phyloP scores from a whole-genome alignment of 2,329 filamentous ascomycete genomes.

The Alternaria novae-zelandiae region DNA sequence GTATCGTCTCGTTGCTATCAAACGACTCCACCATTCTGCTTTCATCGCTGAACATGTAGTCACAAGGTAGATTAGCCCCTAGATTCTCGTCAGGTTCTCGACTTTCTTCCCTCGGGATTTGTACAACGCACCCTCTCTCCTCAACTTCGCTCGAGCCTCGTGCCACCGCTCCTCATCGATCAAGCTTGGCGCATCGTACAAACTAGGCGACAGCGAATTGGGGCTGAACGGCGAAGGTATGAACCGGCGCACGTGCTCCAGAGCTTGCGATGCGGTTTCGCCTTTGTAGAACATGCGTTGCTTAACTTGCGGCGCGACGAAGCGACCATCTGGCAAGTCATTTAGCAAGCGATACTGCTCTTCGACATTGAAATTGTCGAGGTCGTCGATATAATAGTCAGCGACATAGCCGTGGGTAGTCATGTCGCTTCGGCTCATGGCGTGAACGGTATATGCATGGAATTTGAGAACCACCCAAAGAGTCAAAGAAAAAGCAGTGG shows the following conservation, averaged over 20 bases:
- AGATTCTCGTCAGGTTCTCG: background rate
- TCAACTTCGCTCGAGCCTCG: background rate
- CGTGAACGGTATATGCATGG: background rate
- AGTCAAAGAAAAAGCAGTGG: background rate
- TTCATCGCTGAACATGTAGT: background rate
- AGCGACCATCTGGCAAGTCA: background rate
- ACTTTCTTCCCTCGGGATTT: fast-evolving
- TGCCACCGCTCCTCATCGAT: conserved; percentile 17
- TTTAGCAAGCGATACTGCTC: background rate
- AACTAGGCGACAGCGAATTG: background rate
- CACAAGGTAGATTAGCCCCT: background rate
- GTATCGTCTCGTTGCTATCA: background rate
- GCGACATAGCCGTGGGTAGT: background rate
- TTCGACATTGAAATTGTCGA: background rate
- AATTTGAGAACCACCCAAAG: background rate
- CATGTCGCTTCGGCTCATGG: background rate
- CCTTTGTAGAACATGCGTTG: background rate
- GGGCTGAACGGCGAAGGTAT: background rate
- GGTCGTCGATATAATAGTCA: background rate
- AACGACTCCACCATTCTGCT: background rate
- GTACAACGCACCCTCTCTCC: background rate
- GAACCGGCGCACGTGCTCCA: background rate
- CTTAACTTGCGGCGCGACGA: background rate
- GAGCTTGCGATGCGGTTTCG: background rate
- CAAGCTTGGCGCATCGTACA: conserved; percentile 1